Base-by-base conservation (phyloP, 257 asterid species). In the Rauvolfia tetraphylla region DNA sequence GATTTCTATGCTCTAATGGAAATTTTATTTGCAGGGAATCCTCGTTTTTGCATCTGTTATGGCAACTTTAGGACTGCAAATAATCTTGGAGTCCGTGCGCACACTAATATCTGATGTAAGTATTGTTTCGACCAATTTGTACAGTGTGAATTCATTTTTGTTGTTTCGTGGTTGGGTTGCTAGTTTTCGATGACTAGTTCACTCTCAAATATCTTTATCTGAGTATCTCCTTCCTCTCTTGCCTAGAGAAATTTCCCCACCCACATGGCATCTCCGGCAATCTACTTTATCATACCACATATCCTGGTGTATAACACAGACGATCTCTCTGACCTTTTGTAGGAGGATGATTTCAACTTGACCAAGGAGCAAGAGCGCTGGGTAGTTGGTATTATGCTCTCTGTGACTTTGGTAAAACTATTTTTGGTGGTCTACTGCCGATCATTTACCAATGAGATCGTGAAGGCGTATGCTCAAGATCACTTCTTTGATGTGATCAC, bases 21-120 rank as follows among this genome's bases (percentile, higher is more conserved):
- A 51, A 46, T 34, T 57, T 73, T 54, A 75, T 82, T 34, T 79
- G 73, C 83, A 87, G 90, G 90, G 90, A 72, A 87, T 87, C 75
- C 90, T 87, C n/a, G 90, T 87, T 53, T 87, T 87, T 80, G 90
- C 90, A 56, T 87, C 90, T 72, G 90, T 87, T 46, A 87, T 87
- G 90, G 90, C 90, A 36, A 87, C 90, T 81, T 76, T 87, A 12
- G 90, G 90, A 48, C 80, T 87, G 65, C 90, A 87, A 82, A 87
- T 87, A 61, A 87, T 87, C 49, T 66, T 84, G 84, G 90, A 87
- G 72, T 84, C 88, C 39, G 23, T 82, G n/a, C 88, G 88, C 73
- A 83, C 88, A 18, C 80, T 87, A 49, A 39, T 80, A 41, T 82
- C 80, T 62, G 81, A 84, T 74, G 90, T 84, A 81, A 82, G 90